phyloP scores from a whole-genome alignment of 768 basidiomycete species.

The Psilocybe tampanensis region DNA sequence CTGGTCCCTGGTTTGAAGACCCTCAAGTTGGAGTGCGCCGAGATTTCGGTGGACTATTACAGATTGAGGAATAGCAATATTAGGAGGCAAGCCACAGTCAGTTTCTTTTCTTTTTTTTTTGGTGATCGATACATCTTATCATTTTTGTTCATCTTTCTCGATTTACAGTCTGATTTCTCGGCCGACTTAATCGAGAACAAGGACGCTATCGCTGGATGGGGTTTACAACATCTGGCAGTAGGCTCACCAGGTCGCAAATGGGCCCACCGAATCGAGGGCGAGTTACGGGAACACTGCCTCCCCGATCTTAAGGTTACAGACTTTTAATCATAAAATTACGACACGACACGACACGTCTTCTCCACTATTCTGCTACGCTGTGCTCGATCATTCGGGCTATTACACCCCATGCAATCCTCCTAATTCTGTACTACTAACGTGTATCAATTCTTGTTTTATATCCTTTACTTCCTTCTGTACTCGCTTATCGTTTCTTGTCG shows the following conservation, averaged over 20 bases:
- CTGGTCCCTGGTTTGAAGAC: slow-evolving; percentile 14
- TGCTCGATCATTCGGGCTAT: too few relatives aligned
- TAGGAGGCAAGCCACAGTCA: neutral
- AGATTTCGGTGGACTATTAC: neutral
- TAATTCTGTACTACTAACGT: too few relatives aligned
- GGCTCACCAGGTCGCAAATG: neutral
- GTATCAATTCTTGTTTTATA: too few relatives aligned
- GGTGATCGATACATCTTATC: neutral
- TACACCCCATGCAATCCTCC: too few relatives aligned
- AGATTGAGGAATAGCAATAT: neutral
- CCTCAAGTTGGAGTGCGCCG: slow-evolving; percentile 15
- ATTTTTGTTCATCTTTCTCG: neutral
- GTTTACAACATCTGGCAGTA: neutral
- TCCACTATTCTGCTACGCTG: too few relatives aligned
- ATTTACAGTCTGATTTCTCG: neutral
- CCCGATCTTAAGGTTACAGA: neutral
- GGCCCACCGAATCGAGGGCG: neutral
- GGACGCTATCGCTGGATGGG: neutral
- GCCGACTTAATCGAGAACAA: neutral
- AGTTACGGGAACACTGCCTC: neutral
- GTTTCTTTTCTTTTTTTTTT: neutral
- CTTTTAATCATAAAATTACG: neutral
- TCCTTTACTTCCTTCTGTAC: too few relatives aligned
- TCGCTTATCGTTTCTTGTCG: too few relatives aligned
- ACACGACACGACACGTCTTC: neutral